Evolutionary conservation across 2,329 filamentous ascomycete species (phyloP), one percentile per base, ranked within the genome.

Genomic region (Waltergamsia citrina): DNA sequence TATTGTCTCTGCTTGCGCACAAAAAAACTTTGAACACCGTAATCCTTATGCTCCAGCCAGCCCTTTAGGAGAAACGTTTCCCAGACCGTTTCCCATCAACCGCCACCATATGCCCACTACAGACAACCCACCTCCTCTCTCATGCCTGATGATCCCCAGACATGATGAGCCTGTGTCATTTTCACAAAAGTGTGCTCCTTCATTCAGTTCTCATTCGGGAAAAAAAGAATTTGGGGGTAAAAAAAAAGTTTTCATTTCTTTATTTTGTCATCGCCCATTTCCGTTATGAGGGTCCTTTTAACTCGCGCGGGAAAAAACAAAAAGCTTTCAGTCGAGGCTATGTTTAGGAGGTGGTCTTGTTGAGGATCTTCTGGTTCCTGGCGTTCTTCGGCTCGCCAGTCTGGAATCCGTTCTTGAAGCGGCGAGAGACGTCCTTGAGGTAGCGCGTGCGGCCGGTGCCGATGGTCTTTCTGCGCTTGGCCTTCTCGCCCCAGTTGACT

Each of bases 401-500:
- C 74, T 85, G 90, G 85, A 98, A 98, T 56, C 87, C 88, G 73
- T 98, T 98, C 76, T 82, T 86, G 81, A 94, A 94, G 71, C 79
- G 79, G 66, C 92, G 82, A 62, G 87, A 74, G 62, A 98, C 81
- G 57, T 75, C 77, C 78, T 93, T 94, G 64, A 98, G 78, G 73
- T 88, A 85, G 63, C 86, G 80, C 81, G 88, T 92, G 68, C 92
- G 85, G 67, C 92, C 92, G 60, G 86, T 90, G 58, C 92, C 92
- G 63, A 85, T 90, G 61, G 90, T 95, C 88, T 95, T 96, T 83
- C 92, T 93, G 69, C 92, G 78, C 86, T 96, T 96, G 57, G 88
- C 90, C 85, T 98, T 98, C 80, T 96, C 90, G 67, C 85, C 79
- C 92, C 92, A 98, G 85, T 98, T 95, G 82, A 81, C 90, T 96